Percentiles rank a stretch among this genome's conserved stretches.
Conservation (phyloP, 129 eudicot species). For the Arctium minus region DNA sequence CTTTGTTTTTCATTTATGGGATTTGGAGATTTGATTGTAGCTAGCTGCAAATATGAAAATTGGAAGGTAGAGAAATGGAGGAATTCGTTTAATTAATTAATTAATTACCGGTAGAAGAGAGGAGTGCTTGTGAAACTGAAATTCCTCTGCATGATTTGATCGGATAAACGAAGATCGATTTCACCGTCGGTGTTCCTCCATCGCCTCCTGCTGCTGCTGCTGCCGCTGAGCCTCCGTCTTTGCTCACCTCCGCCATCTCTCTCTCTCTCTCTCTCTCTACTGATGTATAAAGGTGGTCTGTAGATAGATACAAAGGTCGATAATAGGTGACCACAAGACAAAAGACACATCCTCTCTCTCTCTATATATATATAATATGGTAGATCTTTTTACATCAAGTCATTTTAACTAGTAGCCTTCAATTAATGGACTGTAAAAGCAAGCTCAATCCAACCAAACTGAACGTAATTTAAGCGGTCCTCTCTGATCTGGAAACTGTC, state of each 20-base stretch:
- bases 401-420: too few species aligned
- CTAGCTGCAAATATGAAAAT: too few species aligned
- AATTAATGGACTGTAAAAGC: too few species aligned
- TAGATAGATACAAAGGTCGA: not conserved
- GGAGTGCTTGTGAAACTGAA: slow-evolving; percentile 69
- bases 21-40: too few species aligned
- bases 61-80: not conserved
- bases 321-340: not conserved
- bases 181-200: slow-evolving; percentile 41
- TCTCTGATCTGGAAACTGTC: too few species aligned
- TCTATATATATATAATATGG: not conserved
- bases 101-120: slow-evolving; percentile 57
- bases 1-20: too few species aligned
- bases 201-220: not conserved
- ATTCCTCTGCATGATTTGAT: slow-evolving; percentile 84
- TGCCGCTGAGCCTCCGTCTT: slow-evolving; percentile 6
- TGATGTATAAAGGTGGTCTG: not conserved
- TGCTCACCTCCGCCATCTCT: slow-evolving; percentile 3
- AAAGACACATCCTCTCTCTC: not conserved
- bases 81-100: not conserved
- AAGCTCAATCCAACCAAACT: too few species aligned
- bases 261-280: not conserved
- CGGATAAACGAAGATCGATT: slow-evolving; percentile 66
- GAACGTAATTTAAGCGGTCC: too few species aligned
- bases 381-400: not conserved